Percentiles rank a stretch among this genome's conserved stretches.
These are phyloP conservation scores for Oryza rufipogon DNA, from an alignment of 176 grass and related monocot genomes.

Conservation along the genomic window DNA sequence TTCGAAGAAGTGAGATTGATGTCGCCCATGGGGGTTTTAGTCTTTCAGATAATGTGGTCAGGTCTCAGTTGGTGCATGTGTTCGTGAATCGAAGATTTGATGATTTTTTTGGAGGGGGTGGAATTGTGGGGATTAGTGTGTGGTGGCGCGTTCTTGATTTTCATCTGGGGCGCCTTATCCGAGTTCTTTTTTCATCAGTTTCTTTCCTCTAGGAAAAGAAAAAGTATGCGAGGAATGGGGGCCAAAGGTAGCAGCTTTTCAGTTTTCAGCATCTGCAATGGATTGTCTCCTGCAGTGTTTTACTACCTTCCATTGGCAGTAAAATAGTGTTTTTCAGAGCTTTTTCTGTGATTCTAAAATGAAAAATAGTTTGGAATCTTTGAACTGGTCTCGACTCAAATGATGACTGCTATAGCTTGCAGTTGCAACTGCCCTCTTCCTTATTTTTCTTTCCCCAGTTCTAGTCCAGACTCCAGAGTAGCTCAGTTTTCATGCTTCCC, in stretches of 20 bases:
- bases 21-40: slow-evolving; percentile 16
- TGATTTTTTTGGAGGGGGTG: slow-evolving; percentile 14
- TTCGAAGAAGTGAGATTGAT: not conserved
- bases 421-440: slow-evolving; percentile 47
- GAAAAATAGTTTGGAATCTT: slow-evolving; percentile 64
- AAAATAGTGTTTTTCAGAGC: slow-evolving; percentile 32
- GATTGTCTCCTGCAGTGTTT: slow-evolving; percentile 46
- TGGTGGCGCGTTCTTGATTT: slow-evolving; percentile 24
- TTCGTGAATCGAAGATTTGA: not conserved
- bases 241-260: slow-evolving; percentile 45
- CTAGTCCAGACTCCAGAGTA: not conserved
- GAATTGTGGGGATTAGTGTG: slow-evolving; percentile 40
- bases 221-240: slow-evolving; percentile 41
- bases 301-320: slow-evolving; percentile 20
- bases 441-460: slow-evolving; percentile 32
- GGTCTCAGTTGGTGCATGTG: not conserved
- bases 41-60: slow-evolving; percentile 12
- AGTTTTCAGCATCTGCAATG: slow-evolving; percentile 43
- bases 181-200: slow-evolving; percentile 23
- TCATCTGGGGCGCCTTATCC: slow-evolving; percentile 30
- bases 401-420: slow-evolving; percentile 63
- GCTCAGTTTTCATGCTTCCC: slow-evolving; percentile 16
- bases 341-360: slow-evolving; percentile 52
- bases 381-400: slow-evolving; percentile 63
- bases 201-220: slow-evolving; percentile 26